Evolutionary conservation across 495 filamentous ascomycete species (phyloP).

Genomic region (Neurospora sp.): DNA sequence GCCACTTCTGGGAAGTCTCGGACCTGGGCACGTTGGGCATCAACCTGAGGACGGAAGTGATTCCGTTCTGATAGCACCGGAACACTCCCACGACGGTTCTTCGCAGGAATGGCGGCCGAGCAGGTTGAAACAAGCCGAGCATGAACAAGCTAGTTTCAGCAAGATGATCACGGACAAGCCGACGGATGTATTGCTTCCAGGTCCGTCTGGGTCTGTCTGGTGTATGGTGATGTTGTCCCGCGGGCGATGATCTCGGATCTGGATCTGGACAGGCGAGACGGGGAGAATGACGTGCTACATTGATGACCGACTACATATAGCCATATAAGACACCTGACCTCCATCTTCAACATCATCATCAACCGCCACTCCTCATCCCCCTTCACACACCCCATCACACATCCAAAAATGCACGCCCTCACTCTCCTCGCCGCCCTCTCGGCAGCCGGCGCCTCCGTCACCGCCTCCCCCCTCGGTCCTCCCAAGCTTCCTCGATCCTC

Average conservation of each 20-base stretch:
- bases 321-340: neutral
- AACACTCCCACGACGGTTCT: too few species aligned
- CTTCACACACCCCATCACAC: neutral
- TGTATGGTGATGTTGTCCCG: neutral
- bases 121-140: neutral
- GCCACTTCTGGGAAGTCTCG: neutral
- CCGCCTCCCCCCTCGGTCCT: conserved; percentile 6
- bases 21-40: neutral
- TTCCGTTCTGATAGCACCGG: too few species aligned
- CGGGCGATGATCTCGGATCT: neutral
- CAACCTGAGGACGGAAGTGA: too few species aligned
- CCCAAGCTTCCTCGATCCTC: neutral
- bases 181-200: neutral
- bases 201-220: neutral
- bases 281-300: neutral
- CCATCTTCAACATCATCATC: neutral
- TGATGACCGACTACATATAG: neutral
- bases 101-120: neutral
- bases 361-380: neutral
- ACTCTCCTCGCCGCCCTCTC: conserved; percentile 8
- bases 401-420: conserved; percentile 7
- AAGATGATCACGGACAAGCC: neutral
- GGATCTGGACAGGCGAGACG: neutral
- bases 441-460: conserved; percentile 7
- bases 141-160: neutral